Conservation (phyloP, 352 stramenopile genomes). For the Plasmopara muralis region DNA sequence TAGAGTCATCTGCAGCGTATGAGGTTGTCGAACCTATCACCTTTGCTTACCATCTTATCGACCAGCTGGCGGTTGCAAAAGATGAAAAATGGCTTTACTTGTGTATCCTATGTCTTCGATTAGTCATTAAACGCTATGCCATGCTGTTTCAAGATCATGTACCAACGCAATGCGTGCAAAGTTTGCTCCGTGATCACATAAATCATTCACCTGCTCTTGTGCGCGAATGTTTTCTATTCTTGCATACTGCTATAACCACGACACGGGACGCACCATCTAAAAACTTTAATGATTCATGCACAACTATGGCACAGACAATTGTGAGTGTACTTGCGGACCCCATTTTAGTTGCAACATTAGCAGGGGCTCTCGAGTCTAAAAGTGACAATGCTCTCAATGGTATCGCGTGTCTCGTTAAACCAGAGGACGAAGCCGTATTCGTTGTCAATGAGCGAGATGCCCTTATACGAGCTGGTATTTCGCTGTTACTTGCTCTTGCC, state of each 20-base stretch:
- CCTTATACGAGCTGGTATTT: conserved; percentile 62
- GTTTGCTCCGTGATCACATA: conserved; percentile 45
- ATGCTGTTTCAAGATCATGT: conserved; percentile 78
- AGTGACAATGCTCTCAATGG: conserved; percentile 28
- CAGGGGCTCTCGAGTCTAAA: conserved; percentile 15
- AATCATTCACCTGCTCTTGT: conserved; percentile 55
- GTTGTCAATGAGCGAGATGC: conserved; percentile 60
- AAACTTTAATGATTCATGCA: conserved; percentile 53
- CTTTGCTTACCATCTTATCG: conserved; percentile 74
- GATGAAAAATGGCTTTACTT: conserved; percentile 49
- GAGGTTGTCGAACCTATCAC: conserved; percentile 68
- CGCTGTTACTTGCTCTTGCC: conserved; percentile 60
- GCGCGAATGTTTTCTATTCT: conserved; percentile 67
- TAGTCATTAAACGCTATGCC: conserved; percentile 67
- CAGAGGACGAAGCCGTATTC: conserved; percentile 51
- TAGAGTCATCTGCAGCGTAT: conserved; percentile 51
- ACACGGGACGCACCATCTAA: conserved; percentile 55
- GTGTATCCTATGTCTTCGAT: conserved; percentile 58
- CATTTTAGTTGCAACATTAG: conserved; percentile 44
- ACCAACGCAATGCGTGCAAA: conserved; percentile 40
- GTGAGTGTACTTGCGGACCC: conserved; percentile 58
- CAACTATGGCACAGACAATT: conserved; percentile 37
- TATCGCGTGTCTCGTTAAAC: conserved; percentile 22
- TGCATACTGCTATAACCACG: conserved; percentile 68
- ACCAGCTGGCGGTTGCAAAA: conserved; percentile 59